A percentile compares a stretch with the other conserved stretches of the same genome.
Conservation (phyloP, 2,329 filamentous ascomycete genomes). For the Hypocrella siamensis region DNA sequence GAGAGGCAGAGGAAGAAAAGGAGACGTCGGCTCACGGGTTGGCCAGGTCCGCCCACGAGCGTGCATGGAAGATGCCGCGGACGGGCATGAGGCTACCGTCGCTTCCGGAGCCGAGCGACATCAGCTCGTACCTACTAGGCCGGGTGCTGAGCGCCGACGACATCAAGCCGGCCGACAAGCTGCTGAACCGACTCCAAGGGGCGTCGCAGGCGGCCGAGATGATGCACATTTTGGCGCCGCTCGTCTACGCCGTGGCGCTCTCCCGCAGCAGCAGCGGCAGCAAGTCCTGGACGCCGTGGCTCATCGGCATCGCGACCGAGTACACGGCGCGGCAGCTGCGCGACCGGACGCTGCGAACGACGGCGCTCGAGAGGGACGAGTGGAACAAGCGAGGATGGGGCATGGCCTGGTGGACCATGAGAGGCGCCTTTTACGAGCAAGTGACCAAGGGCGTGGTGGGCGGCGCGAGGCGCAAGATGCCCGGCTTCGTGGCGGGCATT, state of each 20-base stretch:
- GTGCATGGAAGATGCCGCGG: slow-evolving; percentile 83
- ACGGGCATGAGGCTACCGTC: slow-evolving; percentile 76
- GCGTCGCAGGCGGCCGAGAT: slow-evolving; percentile 64
- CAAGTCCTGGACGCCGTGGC: slow-evolving; percentile 82
- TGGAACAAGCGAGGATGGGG: slow-evolving; percentile 77
- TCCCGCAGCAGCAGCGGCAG: slow-evolving; percentile 54
- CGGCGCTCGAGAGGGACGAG: slow-evolving; percentile 78
- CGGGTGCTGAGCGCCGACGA: slow-evolving; percentile 92
- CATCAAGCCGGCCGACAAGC: slow-evolving; percentile 76
- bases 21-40: slow-evolving; percentile 19
- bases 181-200: slow-evolving; percentile 72
- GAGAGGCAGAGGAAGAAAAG: slow-evolving; percentile 21
- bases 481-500: slow-evolving; percentile 70
- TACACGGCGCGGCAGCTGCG: slow-evolving; percentile 74
- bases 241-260: slow-evolving; percentile 73
- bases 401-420: slow-evolving; percentile 91
- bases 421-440: slow-evolving; percentile 92
- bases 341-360: slow-evolving; percentile 63
- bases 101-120: slow-evolving; percentile 66
- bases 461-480: slow-evolving; percentile 59
- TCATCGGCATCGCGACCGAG: slow-evolving; percentile 72
- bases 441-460: slow-evolving; percentile 63
- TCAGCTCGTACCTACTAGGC: slow-evolving; percentile 72
- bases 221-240: slow-evolving; percentile 79
- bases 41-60: slow-evolving; percentile 23